Evolutionary conservation across 345 rosid genomes (phyloP).

Genomic region (Euclidium syriacum): DNA sequence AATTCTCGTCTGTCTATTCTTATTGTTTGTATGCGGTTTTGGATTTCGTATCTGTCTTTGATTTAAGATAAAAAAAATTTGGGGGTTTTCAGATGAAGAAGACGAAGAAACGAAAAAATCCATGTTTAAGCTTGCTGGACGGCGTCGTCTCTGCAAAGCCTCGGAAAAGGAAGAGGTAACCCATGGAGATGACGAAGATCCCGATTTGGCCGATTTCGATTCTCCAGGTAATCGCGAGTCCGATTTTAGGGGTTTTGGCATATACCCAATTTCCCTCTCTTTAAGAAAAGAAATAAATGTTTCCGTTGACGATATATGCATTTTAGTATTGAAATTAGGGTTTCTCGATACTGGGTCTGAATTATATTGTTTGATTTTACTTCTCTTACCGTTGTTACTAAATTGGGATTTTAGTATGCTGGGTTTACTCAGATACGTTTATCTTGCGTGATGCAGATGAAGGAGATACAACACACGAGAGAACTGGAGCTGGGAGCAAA

Average conservation of each 20-base stretch:
- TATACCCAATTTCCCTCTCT: neutral
- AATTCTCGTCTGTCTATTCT: neutral
- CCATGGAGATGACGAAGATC: constrained; percentile 25
- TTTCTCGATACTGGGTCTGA: neutral
- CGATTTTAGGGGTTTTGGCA: constrained; percentile 4
- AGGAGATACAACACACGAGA: constrained; percentile 40
- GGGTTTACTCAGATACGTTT: neutral
- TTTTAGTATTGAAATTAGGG: neutral
- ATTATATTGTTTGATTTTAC: neutral
- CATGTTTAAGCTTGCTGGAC: constrained; percentile 29
- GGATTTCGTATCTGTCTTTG: neutral
- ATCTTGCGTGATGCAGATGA: constrained; percentile 17
- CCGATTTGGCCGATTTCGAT: constrained; percentile 46
- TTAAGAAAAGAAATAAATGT: neutral
- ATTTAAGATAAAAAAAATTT: neutral
- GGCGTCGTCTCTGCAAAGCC: constrained; percentile 38
- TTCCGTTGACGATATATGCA: neutral
- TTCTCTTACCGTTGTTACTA: neutral
- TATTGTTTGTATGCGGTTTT: neutral
- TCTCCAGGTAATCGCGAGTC: constrained; percentile 35
- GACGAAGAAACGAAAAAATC: constrained; percentile 28
- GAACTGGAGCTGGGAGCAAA: constrained; percentile 31
- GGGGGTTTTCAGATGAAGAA: constrained; percentile 22
- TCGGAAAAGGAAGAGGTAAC: constrained; percentile 27
- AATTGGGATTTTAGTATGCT: neutral